Conservation (phyloP, 2,329 filamentous ascomycete genomes). For the Ophiostoma pallidulum region DNA sequence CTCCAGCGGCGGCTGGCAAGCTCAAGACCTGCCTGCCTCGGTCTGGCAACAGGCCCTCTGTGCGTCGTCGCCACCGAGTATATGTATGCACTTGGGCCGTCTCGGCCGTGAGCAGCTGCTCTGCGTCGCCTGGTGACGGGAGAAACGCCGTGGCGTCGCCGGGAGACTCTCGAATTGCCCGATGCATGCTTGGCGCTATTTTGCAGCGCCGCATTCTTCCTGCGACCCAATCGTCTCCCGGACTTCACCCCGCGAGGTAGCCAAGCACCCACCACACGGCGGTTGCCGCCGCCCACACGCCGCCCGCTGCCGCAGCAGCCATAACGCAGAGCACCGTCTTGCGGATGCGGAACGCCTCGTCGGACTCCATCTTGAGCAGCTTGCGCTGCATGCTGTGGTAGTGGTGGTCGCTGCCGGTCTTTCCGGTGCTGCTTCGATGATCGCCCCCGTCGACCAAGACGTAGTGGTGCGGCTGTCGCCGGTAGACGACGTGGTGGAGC, state of each 20-base stretch:
- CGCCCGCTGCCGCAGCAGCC: constrained; percentile 26
- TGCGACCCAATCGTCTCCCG: too few species aligned
- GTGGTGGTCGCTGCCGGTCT: constrained; percentile 30
- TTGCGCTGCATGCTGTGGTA: constrained; percentile 51
- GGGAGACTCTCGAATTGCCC: too few species aligned
- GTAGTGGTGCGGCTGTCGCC: constrained; percentile 30
- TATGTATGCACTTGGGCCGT: too few species aligned
- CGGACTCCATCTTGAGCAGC: constrained; percentile 51
- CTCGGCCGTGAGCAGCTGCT: too few species aligned
- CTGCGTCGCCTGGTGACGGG: too few species aligned
- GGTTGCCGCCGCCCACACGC: constrained; percentile 23
- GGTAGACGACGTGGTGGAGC: constrained; percentile 34
- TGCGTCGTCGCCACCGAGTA: too few species aligned
- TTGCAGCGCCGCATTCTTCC: background rate
- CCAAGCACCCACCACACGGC: constrained; percentile 14
- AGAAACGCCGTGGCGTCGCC: too few species aligned
- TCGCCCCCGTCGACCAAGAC: constrained; percentile 19
- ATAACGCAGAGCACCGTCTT: constrained; percentile 43
- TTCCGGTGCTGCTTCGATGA: constrained; percentile 11
- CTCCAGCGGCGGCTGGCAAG: too few species aligned
- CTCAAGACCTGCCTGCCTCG: too few species aligned
- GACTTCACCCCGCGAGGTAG: background rate
- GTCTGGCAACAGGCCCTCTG: too few species aligned
- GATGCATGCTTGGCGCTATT: too few species aligned
- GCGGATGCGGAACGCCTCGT: constrained; percentile 54